Evolutionary conservation across 352 stramenopile species (phyloP).

Genomic region (Phytophthora ohioensis): DNA sequence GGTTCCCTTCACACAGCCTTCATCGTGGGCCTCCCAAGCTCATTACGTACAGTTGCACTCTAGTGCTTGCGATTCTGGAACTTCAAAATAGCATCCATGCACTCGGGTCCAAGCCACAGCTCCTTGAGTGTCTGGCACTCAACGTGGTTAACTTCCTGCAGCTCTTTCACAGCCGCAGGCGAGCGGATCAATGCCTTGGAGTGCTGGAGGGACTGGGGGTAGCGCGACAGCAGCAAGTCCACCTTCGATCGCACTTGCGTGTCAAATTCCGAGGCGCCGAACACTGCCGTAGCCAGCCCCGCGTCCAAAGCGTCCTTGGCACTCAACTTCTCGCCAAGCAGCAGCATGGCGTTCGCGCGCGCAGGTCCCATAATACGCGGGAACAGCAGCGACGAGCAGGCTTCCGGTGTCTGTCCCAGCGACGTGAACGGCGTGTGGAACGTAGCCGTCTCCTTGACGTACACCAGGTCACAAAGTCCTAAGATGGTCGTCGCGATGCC

Average conservation of each 20-base stretch:
- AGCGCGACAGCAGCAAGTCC: slow-evolving; percentile 68
- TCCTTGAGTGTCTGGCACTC: slow-evolving; percentile 80
- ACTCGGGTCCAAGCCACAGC: slow-evolving; percentile 74
- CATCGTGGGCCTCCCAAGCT: too few relatives aligned
- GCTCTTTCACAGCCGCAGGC: slow-evolving; percentile 50
- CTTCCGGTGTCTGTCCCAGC: slow-evolving; percentile 91
- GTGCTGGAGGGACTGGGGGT: slow-evolving; percentile 69
- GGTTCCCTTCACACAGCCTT: too few relatives aligned
- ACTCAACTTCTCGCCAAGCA: slow-evolving; percentile 88
- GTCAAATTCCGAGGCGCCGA: slow-evolving; percentile 74
- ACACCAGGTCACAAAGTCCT: slow-evolving; percentile 91
- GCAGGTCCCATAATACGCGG: slow-evolving; percentile 84
- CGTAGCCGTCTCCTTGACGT: slow-evolving; percentile 85
- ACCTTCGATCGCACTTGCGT: slow-evolving; percentile 62
- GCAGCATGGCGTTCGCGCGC: slow-evolving; percentile 90
- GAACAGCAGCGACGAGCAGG: slow-evolving; percentile 91
- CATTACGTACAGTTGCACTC: neutral
- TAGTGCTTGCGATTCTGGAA: slow-evolving; percentile 75
- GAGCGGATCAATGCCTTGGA: slow-evolving; percentile 74
- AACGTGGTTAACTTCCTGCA: slow-evolving; percentile 62
- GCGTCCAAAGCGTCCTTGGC: slow-evolving; percentile 58
- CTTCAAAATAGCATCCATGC: slow-evolving; percentile 82
- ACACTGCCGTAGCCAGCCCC: slow-evolving; percentile 63
- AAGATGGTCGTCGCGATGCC: slow-evolving; percentile 92
- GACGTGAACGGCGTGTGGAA: slow-evolving; percentile 94